Base-by-base conservation (phyloP, 768 basidiomycete species). In the Serendipita sp. region DNA sequence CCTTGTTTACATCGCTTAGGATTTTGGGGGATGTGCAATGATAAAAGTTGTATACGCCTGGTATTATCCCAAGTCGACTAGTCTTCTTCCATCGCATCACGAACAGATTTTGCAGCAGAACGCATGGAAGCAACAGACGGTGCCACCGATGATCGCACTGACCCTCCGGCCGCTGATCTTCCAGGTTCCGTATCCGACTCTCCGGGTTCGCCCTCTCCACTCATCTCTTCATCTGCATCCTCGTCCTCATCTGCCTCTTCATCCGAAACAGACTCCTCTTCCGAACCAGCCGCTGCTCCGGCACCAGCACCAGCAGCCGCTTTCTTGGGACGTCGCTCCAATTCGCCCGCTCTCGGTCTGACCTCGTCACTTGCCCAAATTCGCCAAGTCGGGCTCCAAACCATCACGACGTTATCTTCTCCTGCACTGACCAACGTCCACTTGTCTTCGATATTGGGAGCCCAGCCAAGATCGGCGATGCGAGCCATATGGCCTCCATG, bases 371-470 rank as follows among this genome's bases (percentile, higher is more conserved):
- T 90, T 2, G 91, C 89, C 85, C 91, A 94, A 37, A 97, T 85
- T 24, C 91, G 88, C 81, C 91, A 88, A 16, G 89, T 92, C 15
- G 95, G 94, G 72, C 93, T 90, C 96, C 96, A 99, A 3, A 95
- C 84, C 90, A 95, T 94, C 47, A 92, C 81, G 28, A 97, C 84
- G 68, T 99, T 99, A 73, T 99, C 95, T 73, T 98, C 95, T 0
- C 94, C 95, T n/a, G 88, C 83, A 68, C 84, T 92, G 3, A 86
- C 79, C 0, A 86, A 79, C 4, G 88, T 92, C 92, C 92, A 95
- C 68, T 85, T 84, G 71, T 94, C 91, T 18, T 77, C 77, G 68
- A 80, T 77, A 13, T 84, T 86, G 2, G 90, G 88, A n/a, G 88
- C 92, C 96, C 96, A 98, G 71, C 86, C 88, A 73, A 98, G 86